Base-by-base conservation (phyloP, 2,329 filamentous ascomycete species). In the Pseudophaeomoniella oleicola region DNA sequence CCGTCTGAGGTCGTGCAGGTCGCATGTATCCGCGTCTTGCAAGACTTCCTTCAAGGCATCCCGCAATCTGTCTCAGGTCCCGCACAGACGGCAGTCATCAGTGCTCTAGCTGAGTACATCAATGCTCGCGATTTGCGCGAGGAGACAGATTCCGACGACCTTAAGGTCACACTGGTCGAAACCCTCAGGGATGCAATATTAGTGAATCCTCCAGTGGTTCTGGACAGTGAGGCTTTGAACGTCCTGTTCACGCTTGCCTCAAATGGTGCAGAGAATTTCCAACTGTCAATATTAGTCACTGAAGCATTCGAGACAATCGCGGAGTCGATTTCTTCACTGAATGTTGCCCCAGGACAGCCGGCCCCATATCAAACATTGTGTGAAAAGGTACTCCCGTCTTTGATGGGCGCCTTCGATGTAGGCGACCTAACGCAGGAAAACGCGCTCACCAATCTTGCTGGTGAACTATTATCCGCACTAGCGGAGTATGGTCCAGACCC, bases 251-350 rank as follows among this genome's bases (percentile, higher is more conserved):
- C 81, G 37, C 75, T 96, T 41, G 88, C 86, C 15, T 90, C 85
- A 55, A 78, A 87, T 51, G 86, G 86, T 17, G 83, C 88, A 0
- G 75, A 72, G 42, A 96, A 93, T 60, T 93, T 92, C 63, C 87
- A 94, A 55, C 73, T 94, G 33, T 85, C 80, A 1, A 79, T 87
- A 63, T 66, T 94, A 36, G 81, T 96, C 16, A 81, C 75, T 22
- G 90, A 98, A 58, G 78, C 84, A 0, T 93, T 98, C 51, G 88
- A 96, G 55, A 84, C 90, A 31, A 78, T 94, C 39, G 81, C 87
- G 4, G 37, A 38, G 5, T 41, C 43, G 5, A 39, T 48, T 3
- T 33, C 44, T n/a, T 66, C 71, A 35, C 69, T 66, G 1, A 71
- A 93, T 40, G 64, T 80, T 2, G 74, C 77, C 11, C 61, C 64